phyloP scores from a whole-genome alignment of 164 flowering plant genomes.

The Umbilicus rupestris region DNA sequence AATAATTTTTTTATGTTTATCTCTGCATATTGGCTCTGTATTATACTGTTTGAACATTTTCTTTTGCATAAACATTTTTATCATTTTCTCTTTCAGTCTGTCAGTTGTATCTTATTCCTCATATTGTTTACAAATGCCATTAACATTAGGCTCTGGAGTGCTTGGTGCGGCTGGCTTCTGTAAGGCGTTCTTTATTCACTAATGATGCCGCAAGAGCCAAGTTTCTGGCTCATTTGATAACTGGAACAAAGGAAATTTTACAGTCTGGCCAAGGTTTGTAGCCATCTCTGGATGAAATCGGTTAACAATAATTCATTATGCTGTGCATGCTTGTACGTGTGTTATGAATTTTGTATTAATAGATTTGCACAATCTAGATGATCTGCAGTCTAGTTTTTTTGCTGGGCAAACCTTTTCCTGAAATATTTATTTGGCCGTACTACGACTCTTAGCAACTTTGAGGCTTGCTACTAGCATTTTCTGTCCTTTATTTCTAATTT shows the following conservation, averaged over 20 bases:
- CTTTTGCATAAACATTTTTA: not conserved
- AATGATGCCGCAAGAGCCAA: constrained; percentile 76
- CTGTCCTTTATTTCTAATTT: not conserved
- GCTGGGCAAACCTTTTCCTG: not conserved
- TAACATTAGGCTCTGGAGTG: constrained; percentile 81
- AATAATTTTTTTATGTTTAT: too few species aligned
- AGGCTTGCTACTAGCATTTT: not conserved
- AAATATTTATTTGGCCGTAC: not conserved
- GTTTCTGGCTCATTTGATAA: constrained; percentile 87
- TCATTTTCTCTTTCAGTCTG: not conserved
- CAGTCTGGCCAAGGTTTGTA: constrained; percentile 79
- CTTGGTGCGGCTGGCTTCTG: constrained; percentile 91
- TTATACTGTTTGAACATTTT: not conserved
- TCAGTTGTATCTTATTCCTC: not conserved
- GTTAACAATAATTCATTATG: not conserved
- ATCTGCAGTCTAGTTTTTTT: not conserved
- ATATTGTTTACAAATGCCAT: not conserved
- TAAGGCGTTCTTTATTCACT: constrained; percentile 85
- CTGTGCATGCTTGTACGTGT: not conserved
- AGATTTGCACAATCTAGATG: not conserved
- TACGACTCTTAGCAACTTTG: not conserved
- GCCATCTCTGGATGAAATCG: not conserved
- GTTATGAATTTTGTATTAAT: not conserved
- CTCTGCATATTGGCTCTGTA: not conserved
- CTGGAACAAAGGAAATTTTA: constrained; percentile 90